Evolutionary conservation across 164 flowering plant species (phyloP), one percentile per base, ranked within the genome.

Genomic region (Litsea cubeba): DNA sequence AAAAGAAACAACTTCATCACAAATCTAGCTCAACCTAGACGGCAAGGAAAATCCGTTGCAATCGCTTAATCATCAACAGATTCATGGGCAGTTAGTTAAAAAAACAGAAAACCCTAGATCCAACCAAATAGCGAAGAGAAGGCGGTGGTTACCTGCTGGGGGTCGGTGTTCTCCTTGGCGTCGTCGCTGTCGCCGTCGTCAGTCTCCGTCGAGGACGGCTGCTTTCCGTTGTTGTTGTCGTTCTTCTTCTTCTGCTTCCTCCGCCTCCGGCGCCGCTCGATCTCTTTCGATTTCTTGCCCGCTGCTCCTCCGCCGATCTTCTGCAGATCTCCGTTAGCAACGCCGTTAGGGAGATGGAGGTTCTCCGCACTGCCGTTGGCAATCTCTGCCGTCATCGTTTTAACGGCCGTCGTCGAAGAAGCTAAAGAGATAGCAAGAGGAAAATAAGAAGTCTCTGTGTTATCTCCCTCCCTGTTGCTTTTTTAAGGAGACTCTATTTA

Each of bases 181-280:
- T 82, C 88, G 11, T 78, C 78, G 46, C 40, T 75, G 25, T 67
- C 80, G 24, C 72, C 80, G 14, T 28, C 40, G 7, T 26, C 68
- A 3, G 26, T 65, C 20, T 12, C 68, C 18, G 17, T 15, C n/a
- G 7, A 54, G 20, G 60, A 54, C 2, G 60, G 35, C 35, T 30
- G 20, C 60, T 54, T n/a, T 12, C 69, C 65, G 32, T 78, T 58
- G 26, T 11, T 54, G 63, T 69, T n/a, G 10, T 77, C 73, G 71
- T 85, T 87, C 35, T 82, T 83, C 82, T 86, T 95, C 94, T 95
- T 93, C 84, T 90, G 94, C 88, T 93, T 89, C 28, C 93, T 84
- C 68, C 96, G 70, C 66, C 92, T 84, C 49, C 96, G 88, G 14
- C 96, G 90, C 6, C 92, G 82, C 28, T 90, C 96, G 73, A 73